phyloP scores from a whole-genome alignment of 208 protist species.

The Crithidia sp. region DNA sequence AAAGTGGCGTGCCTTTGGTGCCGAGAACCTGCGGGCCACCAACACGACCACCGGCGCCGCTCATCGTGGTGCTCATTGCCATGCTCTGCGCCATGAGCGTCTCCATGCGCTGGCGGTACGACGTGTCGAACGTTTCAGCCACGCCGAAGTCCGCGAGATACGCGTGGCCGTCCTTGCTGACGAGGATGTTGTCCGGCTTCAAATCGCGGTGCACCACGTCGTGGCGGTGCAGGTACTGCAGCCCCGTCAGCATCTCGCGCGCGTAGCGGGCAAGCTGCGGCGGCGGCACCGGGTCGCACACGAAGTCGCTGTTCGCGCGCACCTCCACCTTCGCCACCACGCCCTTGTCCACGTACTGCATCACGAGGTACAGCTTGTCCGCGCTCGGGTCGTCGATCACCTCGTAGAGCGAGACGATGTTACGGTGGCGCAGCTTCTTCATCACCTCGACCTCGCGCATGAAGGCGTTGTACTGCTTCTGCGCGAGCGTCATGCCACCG shows the following conservation, averaged over 20 bases:
- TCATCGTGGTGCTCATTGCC: constrained; percentile 45
- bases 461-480: constrained; percentile 51
- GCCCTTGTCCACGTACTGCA: constrained; percentile 89
- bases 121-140: constrained; percentile 63
- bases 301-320: constrained; percentile 23
- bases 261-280: constrained; percentile 42
- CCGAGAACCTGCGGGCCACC: constrained; percentile 52
- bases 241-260: constrained; percentile 64
- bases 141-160: constrained; percentile 87
- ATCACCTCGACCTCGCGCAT: constrained; percentile 93
- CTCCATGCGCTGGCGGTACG: constrained; percentile 43
- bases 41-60: constrained; percentile 32
- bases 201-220: constrained; percentile 88
- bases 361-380: constrained; percentile 92
- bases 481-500: constrained; percentile 35
- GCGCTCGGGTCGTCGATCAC: constrained; percentile 94
- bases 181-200: constrained; percentile 85
- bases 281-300: constrained; percentile 58
- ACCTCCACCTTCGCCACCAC: constrained; percentile 49
- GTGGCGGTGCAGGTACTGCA: constrained; percentile 66
- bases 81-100: constrained; percentile 60
- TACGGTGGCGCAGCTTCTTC: constrained; percentile 94
- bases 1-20: constrained; percentile 72
- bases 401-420: constrained; percentile 94
- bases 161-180: constrained; percentile 49